Evolutionary conservation across 2,329 filamentous ascomycete genomes (phyloP), one percentile per base, ranked within the genome.

Genomic region (Teratosphaeria zuluensis): DNA sequence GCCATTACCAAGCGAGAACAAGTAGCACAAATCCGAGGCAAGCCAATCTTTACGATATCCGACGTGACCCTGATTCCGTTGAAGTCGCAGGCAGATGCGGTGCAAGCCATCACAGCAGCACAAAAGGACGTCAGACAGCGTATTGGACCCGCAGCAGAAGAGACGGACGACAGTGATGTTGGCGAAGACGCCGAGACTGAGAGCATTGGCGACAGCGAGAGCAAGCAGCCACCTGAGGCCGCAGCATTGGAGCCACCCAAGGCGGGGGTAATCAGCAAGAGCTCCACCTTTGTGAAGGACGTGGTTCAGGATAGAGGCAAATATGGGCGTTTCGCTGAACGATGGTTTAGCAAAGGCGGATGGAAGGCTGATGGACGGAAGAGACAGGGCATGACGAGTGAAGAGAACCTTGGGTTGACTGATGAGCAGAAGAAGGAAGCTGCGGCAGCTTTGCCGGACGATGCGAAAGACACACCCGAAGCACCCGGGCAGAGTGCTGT

Each of bases 61-160:
- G 90, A 95, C 66, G 89, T 97, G 33, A 87, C 90, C 6, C 78
- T 97, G n/a, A 95, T 95, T 5, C 94, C 94, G 0, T 85, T 94
- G 56, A 83, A 86, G 1, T 92, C 88, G 5, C 86, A 87, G 67
- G 72, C 74, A 48, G 90, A 95, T 51, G 92, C 92, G 4, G 80
- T 84, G 61, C 81, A 82, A 31, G 87, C 90, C 8, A 87, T 97
- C 59, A 73, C 76, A 2, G 81, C 82, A 58, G 89, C 88, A 0
- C 78, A 70, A 62, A 79, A 75, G 57, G 76, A 73, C 62, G 66
- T 73, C 4, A 70, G 72, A 38, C 73, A 76, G 74, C 69, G 65
- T 16, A 62, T 57, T 31, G 67, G 63, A 14, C 64, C 65, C 3
- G 70, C 72, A 4, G 68, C 66, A 4, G 73, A 74, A 28, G 64